A percentile compares a stretch with the other conserved stretches of the same genome.
Evolutionary conservation across 2,329 filamentous ascomycete species (phyloP).

Genomic region (Leptographium flavum): DNA sequence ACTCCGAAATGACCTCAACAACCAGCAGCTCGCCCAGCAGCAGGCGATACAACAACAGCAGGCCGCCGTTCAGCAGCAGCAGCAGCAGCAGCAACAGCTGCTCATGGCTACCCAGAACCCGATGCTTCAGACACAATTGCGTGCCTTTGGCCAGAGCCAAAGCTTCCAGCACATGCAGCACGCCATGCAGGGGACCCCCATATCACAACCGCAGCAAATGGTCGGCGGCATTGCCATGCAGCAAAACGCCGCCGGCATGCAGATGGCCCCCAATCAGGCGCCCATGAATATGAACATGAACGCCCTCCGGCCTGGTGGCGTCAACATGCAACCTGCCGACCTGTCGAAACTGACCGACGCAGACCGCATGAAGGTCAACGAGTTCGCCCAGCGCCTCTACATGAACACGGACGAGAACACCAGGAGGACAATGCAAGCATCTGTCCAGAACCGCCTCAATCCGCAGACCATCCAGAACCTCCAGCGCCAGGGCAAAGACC

Average conservation of each 20-base stretch:
- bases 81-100: slow-evolving; percentile 21
- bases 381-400: slow-evolving; percentile 28
- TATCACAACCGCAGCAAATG: slow-evolving; percentile 33
- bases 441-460: slow-evolving; percentile 23
- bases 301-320: slow-evolving; percentile 17
- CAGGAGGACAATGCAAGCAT: slow-evolving; percentile 26
- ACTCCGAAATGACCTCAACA: slow-evolving; percentile 36
- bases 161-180: slow-evolving; percentile 46
- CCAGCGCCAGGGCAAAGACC: slow-evolving; percentile 32
- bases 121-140: slow-evolving; percentile 32
- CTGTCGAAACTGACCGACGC: slow-evolving; percentile 25
- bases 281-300: slow-evolving; percentile 25
- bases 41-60: slow-evolving; percentile 17
- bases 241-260: slow-evolving; percentile 16
- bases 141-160: slow-evolving; percentile 35
- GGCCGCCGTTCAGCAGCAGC: slow-evolving; percentile 12
- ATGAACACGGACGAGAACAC: slow-evolving; percentile 27
- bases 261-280: slow-evolving; percentile 26
- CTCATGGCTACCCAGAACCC: slow-evolving; percentile 37
- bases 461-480: slow-evolving; percentile 28
- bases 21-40: slow-evolving; percentile 17
- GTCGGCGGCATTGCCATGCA: slow-evolving; percentile 23
- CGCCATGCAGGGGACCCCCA: slow-evolving; percentile 39
- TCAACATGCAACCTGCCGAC: slow-evolving; percentile 16
- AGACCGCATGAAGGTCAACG: slow-evolving; percentile 30